Base-by-base conservation (phyloP, 306 rosid genomes). In the Crotalaria pallida region DNA sequence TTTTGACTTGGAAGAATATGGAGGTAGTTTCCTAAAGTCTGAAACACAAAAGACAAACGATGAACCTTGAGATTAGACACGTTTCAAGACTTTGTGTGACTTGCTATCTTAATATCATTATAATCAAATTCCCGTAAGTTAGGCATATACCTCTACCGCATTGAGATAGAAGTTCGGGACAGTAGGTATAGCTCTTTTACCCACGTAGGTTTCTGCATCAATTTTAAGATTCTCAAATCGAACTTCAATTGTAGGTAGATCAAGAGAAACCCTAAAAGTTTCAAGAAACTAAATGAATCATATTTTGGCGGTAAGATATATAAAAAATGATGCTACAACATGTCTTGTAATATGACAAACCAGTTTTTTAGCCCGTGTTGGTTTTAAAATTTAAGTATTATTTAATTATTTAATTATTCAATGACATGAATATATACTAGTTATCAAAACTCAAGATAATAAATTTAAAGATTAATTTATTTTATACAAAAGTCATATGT, bases 241-340 rank as follows among this genome's bases (percentile, higher is more conserved):
- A 36, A 77, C 77, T 56, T 77, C 81, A 16, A 71, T 44, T n/a
- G 73, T 77, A 31, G 81, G 81, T 11, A 70, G 10, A 31, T 22
- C 11, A 4, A 63, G 72, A 13, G 72, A 52, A 16, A 73, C 72
- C 29, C 72, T 65, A 29, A 29, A 1, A 65, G 19, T 50, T 50
- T 12, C 17, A 19, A 27, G 6, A 22, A 49, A 38, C 18, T 38
- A 73, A 51, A 50, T 11, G 33, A 57, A 36, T 34, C 10, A 6
- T 5, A 1, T 58, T 16, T 58, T 21, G 15, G 13, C 8, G 10
- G 31, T 41, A 43, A 43, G 0, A 10, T 23, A 31, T 53, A 3
- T 12, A 7, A 64, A 22, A 64, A 18, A 22, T 3, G 41, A 26
- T 31, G 7, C 44, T 7, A 15, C 34, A n/a, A n/a, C n/a, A n/a